Evolutionary conservation across 2,329 filamentous ascomycete genomes (phyloP), one percentile per base, ranked within the genome.

Genomic region (Xylaria sp.): DNA sequence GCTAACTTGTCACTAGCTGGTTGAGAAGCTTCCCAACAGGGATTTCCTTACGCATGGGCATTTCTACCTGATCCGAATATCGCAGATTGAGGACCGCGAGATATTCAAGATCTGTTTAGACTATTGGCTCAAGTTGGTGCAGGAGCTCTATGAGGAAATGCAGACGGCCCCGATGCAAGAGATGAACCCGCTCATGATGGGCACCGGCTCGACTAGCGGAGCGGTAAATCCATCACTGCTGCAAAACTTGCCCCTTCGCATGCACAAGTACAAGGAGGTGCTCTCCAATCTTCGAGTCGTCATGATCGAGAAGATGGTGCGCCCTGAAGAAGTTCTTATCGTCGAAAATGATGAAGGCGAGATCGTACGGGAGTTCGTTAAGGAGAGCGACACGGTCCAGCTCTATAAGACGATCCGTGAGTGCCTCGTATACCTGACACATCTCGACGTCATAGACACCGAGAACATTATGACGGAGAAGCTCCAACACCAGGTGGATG

Each of bases 281-380:
- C 78, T 99, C 45, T 93, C 93, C 8, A 97, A 96, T 72, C 81
- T 99, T 52, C 88, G 94, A 63, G 89, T 93, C 20, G 94, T 99
- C 62, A 99, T 99, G 94, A 97, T 99, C 59, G 94, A 99, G 78
- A 97, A 97, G 81, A 99, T 99, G 94, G 94, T 99, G 26, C 86
- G 92, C 40, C 94, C 94, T 0, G 94, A 99, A 75, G 95, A 99
- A 76, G 95, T 99, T 7, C 75, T 99, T 64, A 95, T 99, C 68
- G 94, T 99, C n/a, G 94, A 99, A 75, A 99, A 99, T 72, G 94
- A 99, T 60, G 94, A 99, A 74, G 94, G 95, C 60, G 94, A 99
- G 72, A 99, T 99, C 65, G 94, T 99, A 24, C 91, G 94, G 65
- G 94, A 99, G 69, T 99, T 99, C 63, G 94, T 99, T 71, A 99